Base-by-base conservation (phyloP, 225 moss, liverwort and hornwort genomes). In the Anthoceros angustus region DNA sequence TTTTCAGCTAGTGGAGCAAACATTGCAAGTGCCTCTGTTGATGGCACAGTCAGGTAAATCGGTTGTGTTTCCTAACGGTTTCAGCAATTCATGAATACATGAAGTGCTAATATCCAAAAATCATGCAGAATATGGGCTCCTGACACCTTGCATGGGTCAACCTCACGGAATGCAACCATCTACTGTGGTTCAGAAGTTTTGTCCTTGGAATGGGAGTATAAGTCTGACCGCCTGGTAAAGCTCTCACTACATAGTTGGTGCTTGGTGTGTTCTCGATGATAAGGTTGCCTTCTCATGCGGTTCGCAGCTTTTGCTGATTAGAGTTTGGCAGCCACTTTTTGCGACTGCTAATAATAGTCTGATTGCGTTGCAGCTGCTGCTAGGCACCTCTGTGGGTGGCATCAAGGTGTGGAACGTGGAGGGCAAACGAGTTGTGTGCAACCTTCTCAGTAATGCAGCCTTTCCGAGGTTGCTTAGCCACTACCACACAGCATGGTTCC, bases 361-460 rank as follows among this genome's bases (percentile, higher is more conserved):
- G 38, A 9, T 42, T 38, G 42, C 25, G 11, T 64, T 73, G 40
- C 80, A 93, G 92, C 69, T 93, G 70, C 82, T 93, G 68, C 70
- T 93, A 76, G 92, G 92, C 55, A 93, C 92, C 61, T 81, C 92
- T 66, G 89, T 83, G 74, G 77, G 86, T 60, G 82, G 81, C 55
- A 80, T 93, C 18, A 93, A 85, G 70, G 92, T 83, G 64, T 93
- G 92, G 92, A 87, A 93, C 62, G 92, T 85, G 62, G 92, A 89
- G 69, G 86, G 85, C 67, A 89, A 93, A 77, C 92, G 92, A 66
- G 86, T 93, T 61, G 89, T 87, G n/a, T 86, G 92, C 63, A 86
- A 93, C 83, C 83, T 93, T 43, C 80, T 76, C 67, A 86, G 88
- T 6, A 82, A 93, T 73, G 72, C 81, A 70, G 79, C 84, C 39